Base-by-base conservation (phyloP, 371 early-diverging fungal genomes). In the Parasitella parasitica region DNA sequence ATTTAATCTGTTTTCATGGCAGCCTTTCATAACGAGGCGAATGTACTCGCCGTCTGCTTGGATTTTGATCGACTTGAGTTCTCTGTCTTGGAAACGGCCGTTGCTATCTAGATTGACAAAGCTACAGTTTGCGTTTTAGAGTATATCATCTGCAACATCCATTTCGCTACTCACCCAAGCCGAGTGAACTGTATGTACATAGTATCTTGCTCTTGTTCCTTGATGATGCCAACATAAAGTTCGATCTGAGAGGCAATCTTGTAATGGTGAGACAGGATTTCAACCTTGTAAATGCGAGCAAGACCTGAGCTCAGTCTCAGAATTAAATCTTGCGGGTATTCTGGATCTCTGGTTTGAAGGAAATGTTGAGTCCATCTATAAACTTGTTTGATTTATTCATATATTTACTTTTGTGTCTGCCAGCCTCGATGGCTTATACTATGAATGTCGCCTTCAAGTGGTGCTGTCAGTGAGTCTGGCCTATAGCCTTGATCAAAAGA, bases 251-350 rank as follows among this genome's bases (percentile, higher is more conserved):
- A 85, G 2, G 93, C 83, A 54, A 93, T 90, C 70, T 91, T 93
- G 76, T 85, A 93, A 64, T 93, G 93, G 71, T 93, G 93, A 16
- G 85, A 84, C 24, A 92, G 71, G 30, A 91, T 67, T 63, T 92
- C 87, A 43, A 92, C 76, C 71, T 89, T 89, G 20, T 78, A 70
- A 18, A 92, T 76, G 51, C 83, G 78, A 35, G 83, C 83, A 30
- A 74, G 67, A 7, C 89, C 90, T 50, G 82, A 72, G 8, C 74
- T 64, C 22, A 90, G 72, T 36, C 77, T 82, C 35, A 92, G 62
- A 52, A 89, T 84, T 4, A 92, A 68, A 59, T 80, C 82, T 67
- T 92, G 92, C 11, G 92, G 92, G 61, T 84, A 92, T 36, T 72
- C 67, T 52, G 89, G 86, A 66, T 85, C 86, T 61, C 59, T 65